Percentiles rank a stretch among this genome's conserved stretches.
Evolutionary conservation across 1,284 basidiomycete species (phyloP).

Genomic region (Ceratobasidium sp.): DNA sequence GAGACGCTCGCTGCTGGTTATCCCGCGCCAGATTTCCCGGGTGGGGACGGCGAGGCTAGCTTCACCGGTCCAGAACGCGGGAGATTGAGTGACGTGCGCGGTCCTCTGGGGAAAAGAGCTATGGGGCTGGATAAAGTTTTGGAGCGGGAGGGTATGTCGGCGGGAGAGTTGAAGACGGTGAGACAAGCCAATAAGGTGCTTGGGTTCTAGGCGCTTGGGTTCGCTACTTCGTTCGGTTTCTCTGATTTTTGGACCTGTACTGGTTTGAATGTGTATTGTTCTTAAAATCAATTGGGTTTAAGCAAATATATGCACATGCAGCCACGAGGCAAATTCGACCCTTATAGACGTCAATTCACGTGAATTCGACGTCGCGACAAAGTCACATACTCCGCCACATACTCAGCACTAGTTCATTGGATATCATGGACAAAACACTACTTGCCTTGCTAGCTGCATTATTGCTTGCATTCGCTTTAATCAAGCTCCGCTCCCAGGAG

Average conservation of each 20-base stretch:
- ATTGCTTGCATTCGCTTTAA: background rate
- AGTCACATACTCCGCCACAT: background rate
- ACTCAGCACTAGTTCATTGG: background rate
- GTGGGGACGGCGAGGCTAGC: conserved; percentile 70
- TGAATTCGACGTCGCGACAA: background rate
- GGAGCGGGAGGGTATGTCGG: conserved; percentile 25
- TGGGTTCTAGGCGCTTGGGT: conserved; percentile 13
- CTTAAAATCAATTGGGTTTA: no score
- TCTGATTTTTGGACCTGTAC: background rate
- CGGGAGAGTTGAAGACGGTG: conserved; percentile 17
- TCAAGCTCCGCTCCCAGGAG: background rate
- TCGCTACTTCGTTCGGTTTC: background rate
- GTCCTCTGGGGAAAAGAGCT: conserved; percentile 7
- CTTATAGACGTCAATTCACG: background rate
- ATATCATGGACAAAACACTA: background rate
- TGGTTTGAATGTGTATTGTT: no score
- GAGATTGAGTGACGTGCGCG: conserved; percentile 53
- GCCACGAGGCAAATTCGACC: background rate
- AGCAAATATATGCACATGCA: background rate
- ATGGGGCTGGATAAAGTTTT: conserved; percentile 31
- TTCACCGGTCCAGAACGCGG: conserved; percentile 59
- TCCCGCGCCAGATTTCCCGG: conserved; percentile 78
- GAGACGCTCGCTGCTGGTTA: conserved; percentile 61
- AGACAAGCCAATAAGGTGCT: conserved; percentile 33
- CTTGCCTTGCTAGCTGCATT: background rate